Percentiles rank a stretch among this genome's conserved stretches.
Conservation (phyloP, 2,329 filamentous ascomycete genomes). For the Fusarium nygamai region DNA sequence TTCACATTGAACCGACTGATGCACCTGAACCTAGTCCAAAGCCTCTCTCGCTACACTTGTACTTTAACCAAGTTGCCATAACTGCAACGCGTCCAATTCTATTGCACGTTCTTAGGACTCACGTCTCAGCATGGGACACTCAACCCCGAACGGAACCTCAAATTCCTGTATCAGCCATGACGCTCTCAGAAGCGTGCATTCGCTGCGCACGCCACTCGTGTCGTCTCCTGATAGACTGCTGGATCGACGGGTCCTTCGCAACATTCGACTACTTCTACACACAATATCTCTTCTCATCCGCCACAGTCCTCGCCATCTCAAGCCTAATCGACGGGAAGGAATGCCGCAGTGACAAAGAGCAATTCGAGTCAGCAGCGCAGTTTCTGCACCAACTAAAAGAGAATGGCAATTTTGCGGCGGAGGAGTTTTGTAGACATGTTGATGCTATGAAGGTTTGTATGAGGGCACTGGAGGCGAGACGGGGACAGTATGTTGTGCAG, state of each 20-base stretch:
- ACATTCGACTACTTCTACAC: constrained; percentile 59
- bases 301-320: constrained; percentile 56
- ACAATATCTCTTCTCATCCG: constrained; percentile 58
- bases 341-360: constrained; percentile 50
- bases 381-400: constrained; percentile 52
- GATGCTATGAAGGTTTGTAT: constrained; percentile 48
- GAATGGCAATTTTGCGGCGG: constrained; percentile 54
- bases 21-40: constrained; percentile 37
- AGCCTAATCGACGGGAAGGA: constrained; percentile 48
- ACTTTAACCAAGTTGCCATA: constrained; percentile 49
- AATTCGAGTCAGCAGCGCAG: constrained; percentile 51
- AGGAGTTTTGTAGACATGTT: constrained; percentile 54
- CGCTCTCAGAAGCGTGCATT: constrained; percentile 56
- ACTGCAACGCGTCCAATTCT: constrained; percentile 49
- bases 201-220: constrained; percentile 57
- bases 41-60: constrained; percentile 47
- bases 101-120: constrained; percentile 46
- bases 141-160: constrained; percentile 33
- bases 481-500: constrained; percentile 23
- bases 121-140: constrained; percentile 42
- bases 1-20: constrained; percentile 45
- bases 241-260: constrained; percentile 58
- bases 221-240: constrained; percentile 53
- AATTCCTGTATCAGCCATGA: constrained; percentile 47
- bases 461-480: constrained; percentile 26